phyloP scores from a whole-genome alignment of 139 green algal species.

The Chlamydomonas eustigma region DNA sequence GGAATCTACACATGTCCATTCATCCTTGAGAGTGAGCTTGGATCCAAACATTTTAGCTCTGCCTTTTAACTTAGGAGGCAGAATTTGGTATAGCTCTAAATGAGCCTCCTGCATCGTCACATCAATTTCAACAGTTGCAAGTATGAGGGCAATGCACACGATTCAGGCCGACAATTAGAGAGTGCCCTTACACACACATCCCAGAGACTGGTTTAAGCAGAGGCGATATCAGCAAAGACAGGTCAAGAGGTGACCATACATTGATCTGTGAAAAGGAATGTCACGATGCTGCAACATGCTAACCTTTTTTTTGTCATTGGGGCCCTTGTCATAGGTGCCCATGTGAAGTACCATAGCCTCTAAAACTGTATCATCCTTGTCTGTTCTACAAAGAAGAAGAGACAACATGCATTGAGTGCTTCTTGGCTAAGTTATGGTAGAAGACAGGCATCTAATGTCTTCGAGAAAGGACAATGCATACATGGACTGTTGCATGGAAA shows the following conservation, averaged over 20 bases:
- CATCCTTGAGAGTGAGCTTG: neutral
- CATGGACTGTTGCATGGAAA: neutral
- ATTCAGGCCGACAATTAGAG: too few relatives aligned
- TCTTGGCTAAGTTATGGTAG: neutral
- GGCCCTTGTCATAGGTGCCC: neutral
- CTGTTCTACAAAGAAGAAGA: neutral
- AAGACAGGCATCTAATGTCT: neutral
- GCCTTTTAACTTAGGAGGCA: neutral
- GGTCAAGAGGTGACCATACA: neutral
- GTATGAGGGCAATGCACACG: too few relatives aligned
- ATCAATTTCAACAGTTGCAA: too few relatives aligned
- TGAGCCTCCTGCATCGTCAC: neutral
- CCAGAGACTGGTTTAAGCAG: neutral
- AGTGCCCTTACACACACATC: neutral
- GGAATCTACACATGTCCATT: neutral
- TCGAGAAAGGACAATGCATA: neutral
- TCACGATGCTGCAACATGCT: too few relatives aligned
- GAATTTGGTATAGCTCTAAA: neutral
- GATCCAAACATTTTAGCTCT: neutral
- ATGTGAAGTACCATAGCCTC: neutral
- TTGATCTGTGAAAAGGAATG: too few relatives aligned
- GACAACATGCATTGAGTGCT: neutral
- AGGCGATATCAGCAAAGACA: neutral
- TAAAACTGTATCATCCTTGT: neutral
- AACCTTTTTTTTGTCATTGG: neutral